Evolutionary conservation across 371 early-diverging fungal species (phyloP).

Genomic region (Haplosporangium sp.): DNA sequence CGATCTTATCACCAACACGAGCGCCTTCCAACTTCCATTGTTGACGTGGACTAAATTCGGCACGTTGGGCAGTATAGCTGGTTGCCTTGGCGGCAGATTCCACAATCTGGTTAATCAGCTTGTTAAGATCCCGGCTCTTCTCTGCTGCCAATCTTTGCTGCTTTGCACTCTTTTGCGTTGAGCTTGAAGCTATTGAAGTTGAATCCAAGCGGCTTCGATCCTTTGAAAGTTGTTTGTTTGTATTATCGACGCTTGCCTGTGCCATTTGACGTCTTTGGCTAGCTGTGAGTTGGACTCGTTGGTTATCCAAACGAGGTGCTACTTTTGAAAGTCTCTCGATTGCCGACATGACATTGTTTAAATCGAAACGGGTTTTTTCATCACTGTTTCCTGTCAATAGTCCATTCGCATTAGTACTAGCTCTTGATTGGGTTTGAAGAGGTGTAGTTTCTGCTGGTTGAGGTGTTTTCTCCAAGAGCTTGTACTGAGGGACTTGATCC

Average conservation of each 20-base stretch:
- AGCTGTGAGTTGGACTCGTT: constrained; percentile 58
- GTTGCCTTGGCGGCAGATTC: constrained; percentile 35
- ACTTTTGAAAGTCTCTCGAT: constrained; percentile 61
- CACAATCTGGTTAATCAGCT: constrained; percentile 47
- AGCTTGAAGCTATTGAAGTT: constrained; percentile 4
- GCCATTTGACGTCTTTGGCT: constrained; percentile 31
- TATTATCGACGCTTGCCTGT: constrained; percentile 27
- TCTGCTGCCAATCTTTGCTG: neutral
- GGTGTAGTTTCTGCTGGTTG: neutral
- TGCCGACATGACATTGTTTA: constrained; percentile 63
- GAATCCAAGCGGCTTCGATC: constrained; percentile 49
- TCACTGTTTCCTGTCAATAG: constrained; percentile 18
- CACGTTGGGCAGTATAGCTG: constrained; percentile 25
- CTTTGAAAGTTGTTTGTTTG: constrained; percentile 58
- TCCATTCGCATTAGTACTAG: no score
- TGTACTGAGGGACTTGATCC: constrained; percentile 32
- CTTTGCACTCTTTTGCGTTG: neutral
- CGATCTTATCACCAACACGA: constrained; percentile 36
- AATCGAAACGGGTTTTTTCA: constrained; percentile 58
- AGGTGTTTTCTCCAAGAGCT: constrained; percentile 17
- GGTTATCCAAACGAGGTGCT: constrained; percentile 64
- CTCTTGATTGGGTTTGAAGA: neutral
- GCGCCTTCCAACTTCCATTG: constrained; percentile 52
- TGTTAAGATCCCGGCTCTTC: constrained; percentile 31
- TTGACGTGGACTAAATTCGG: constrained; percentile 40